Base-by-base conservation (phyloP, 768 basidiomycete species). In the Podaxis rugospora region DNA sequence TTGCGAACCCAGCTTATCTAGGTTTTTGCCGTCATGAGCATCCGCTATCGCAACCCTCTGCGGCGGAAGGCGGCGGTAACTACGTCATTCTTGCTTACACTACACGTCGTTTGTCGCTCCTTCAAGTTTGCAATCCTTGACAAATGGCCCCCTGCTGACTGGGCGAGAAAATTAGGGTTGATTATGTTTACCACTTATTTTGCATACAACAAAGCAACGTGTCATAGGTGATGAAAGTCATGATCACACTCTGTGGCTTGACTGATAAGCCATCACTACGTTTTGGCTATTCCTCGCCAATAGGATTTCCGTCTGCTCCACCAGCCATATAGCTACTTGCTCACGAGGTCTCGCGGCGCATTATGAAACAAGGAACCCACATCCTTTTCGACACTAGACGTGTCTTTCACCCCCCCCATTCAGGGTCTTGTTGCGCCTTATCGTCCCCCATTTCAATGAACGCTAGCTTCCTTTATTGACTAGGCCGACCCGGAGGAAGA, bases 401-500 rank as follows among this genome's bases (percentile, higher is more conserved):
- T 11, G 18, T 9, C 21, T 49, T 49, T 49, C 47, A 25, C 25
- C 21, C 25, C 47, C 7, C 3, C 25, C 47, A 49, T 23, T 23
- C 23, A 11, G 13, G n/a, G 47, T 49, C 47, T 27, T 23, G 25
- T 47, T 25, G 3, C 44, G 44, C 44, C 55, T 57, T 57, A 57
- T 57, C 55, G 16, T 21, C 28, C 44, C 23, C 47, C 13, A 2
- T 40, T 54, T 54, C 35, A 40, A 21, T 18, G 36, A 28, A 39
- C 14, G 18, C 21, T 51, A 25, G 40, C 40, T 23, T 23, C 21
- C 21, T 54, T 37, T 18, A 18, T 28, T 54, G 52, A 54, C 37
- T 40, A 37, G 52, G 28, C 36, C 55, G 55, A 47, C 44, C 55
- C 55, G 55, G 55, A 35, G 21, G 40, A 47, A 47, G 32, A 39